These are phyloP conservation scores for Quercus tomentella DNA, from an alignment of 331 rosid genomes.

Conservation along the genomic window DNA sequence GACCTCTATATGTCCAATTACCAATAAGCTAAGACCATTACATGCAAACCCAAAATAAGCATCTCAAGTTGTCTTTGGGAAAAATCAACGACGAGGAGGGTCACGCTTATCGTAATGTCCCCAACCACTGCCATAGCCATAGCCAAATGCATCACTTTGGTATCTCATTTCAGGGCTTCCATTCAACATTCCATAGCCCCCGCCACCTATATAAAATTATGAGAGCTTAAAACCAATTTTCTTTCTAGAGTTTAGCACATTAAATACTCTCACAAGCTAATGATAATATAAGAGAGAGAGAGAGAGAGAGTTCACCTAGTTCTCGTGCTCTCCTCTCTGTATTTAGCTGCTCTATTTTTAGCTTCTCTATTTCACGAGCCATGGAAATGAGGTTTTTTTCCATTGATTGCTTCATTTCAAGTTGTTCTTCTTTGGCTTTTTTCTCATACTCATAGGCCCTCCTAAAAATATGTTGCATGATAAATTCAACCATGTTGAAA, in stretches of 20 bases:
- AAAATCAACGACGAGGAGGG: constrained; percentile 24
- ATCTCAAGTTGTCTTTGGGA: background rate
- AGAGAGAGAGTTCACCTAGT: constrained; percentile 28
- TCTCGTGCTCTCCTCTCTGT: constrained; percentile 25
- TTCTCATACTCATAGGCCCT: constrained; percentile 45
- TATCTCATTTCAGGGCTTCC: constrained; percentile 39
- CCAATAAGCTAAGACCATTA: background rate
- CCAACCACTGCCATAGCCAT: constrained; percentile 27
- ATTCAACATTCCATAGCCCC: constrained; percentile 34
- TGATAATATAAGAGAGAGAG: background rate
- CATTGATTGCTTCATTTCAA: constrained; percentile 41
- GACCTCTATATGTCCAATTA: background rate
- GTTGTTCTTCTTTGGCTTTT: constrained; percentile 38
- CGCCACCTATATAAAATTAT: constrained; percentile 28
- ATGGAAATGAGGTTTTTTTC: constrained; percentile 45
- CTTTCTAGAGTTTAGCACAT: background rate
- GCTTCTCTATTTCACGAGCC: constrained; percentile 50
- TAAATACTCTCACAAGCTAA: background rate
- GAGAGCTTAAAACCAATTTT: constrained; percentile 20
- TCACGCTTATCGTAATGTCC: constrained; percentile 31
- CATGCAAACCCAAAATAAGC: constrained; percentile 2
- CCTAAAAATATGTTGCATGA: constrained; percentile 26
- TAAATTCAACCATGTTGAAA: constrained; percentile 16
- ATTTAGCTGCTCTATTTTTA: constrained; percentile 35
- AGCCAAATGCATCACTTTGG: constrained; percentile 22